phyloP scores from a whole-genome alignment of 352 stramenopile species.

The Pythium phragmiticola region DNA sequence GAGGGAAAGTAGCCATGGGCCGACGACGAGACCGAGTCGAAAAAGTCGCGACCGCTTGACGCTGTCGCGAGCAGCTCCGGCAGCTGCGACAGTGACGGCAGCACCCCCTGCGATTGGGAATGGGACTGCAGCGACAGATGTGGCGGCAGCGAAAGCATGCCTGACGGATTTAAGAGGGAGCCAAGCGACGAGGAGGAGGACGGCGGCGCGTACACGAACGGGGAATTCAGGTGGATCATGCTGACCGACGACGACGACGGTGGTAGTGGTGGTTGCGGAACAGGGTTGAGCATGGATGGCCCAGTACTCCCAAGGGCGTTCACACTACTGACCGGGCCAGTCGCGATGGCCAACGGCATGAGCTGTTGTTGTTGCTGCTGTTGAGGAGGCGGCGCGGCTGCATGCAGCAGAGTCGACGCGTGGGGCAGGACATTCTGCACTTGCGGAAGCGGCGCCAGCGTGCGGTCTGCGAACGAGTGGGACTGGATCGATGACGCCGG shows the following conservation, averaged over 20 bases:
- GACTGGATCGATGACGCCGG: conserved; percentile 41
- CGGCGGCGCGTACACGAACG: conserved; percentile 9
- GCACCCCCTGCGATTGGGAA: conserved; percentile 17
- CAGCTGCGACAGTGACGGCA: conserved; percentile 56
- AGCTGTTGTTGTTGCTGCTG: conserved; percentile 1
- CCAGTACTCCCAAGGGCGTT: too few species aligned
- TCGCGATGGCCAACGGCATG: conserved; percentile 5
- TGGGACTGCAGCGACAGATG: conserved; percentile 30
- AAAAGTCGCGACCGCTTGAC: conserved; percentile 44
- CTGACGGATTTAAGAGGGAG: conserved; percentile 37
- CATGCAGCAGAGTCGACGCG: conserved; percentile 26
- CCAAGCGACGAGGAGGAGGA: conserved; percentile 13
- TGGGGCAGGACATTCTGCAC: conserved; percentile 29
- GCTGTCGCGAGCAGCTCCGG: conserved; percentile 57
- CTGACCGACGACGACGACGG: background rate
- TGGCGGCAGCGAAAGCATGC: conserved; percentile 30
- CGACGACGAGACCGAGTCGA: conserved; percentile 39
- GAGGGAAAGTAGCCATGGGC: conserved; percentile 48
- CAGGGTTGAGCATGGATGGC: background rate
- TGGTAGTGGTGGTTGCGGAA: background rate
- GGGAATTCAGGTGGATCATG: background rate
- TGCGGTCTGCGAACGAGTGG: conserved; percentile 23
- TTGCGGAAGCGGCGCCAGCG: conserved; percentile 24
- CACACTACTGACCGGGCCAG: background rate
- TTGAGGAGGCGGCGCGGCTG: background rate